A percentile compares a stretch with the other conserved stretches of the same genome.
Evolutionary conservation across 73 alveolate genomes (phyloP).

Genomic region (Symbiodinium natans): DNA sequence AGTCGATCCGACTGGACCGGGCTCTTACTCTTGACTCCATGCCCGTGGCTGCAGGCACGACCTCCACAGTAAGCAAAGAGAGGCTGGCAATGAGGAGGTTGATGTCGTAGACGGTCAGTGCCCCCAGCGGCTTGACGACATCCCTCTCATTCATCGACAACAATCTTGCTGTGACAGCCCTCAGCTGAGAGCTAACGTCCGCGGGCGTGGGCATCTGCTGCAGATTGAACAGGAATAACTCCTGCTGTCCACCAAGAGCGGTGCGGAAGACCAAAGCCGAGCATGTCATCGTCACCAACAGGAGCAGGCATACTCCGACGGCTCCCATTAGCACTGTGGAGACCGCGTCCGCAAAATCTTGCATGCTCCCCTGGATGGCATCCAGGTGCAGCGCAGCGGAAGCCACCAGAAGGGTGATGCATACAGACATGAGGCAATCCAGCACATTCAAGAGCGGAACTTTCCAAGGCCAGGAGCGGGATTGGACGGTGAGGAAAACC

Average conservation of each 20-base stretch:
- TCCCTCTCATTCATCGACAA: neutral
- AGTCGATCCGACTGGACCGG: too few relatives aligned
- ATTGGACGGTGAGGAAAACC: neutral
- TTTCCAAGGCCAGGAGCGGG: conserved; percentile 26
- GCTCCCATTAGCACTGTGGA: neutral
- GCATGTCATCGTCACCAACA: too few relatives aligned
- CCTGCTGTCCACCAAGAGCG: neutral
- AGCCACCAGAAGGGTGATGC: neutral
- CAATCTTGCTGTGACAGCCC: neutral
- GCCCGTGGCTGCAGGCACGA: too few relatives aligned
- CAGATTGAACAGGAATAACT: neutral
- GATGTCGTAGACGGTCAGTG: neutral
- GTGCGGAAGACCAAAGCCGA: too few relatives aligned
- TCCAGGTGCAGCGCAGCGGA: neutral
- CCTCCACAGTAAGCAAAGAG: neutral
- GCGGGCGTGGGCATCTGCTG: neutral
- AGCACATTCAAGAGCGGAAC: conserved; percentile 21
- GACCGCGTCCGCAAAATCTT: neutral
- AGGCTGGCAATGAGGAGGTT: neutral
- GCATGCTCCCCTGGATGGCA: neutral
- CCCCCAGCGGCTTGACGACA: neutral
- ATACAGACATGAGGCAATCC: neutral
- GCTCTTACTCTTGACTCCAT: too few relatives aligned
- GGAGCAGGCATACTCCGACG: neutral
- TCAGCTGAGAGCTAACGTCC: neutral